These are phyloP conservation scores for Globisporangium irregulare DNA, from an alignment of 352 stramenopile species.

Conservation along the genomic window DNA sequence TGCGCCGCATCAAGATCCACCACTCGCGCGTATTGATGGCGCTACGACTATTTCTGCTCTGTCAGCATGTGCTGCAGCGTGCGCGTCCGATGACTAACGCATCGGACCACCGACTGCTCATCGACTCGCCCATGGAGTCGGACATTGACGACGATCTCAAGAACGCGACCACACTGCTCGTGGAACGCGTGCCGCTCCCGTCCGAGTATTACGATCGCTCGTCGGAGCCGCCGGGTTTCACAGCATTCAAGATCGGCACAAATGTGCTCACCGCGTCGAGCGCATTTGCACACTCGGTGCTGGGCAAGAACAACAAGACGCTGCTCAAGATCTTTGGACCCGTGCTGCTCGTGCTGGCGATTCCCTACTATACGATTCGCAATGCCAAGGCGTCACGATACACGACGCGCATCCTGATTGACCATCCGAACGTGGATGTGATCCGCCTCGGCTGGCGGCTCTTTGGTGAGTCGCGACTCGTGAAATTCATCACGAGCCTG, in stretches of 20 bases:
- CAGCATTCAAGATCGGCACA: conserved; percentile 78
- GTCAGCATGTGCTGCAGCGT: conserved; percentile 79
- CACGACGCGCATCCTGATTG: conserved; percentile 76
- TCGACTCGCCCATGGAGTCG: conserved; percentile 79
- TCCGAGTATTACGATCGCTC: conserved; percentile 84
- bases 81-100: conserved; percentile 63
- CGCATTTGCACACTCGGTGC: conserved; percentile 69
- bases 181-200: conserved; percentile 78
- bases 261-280: conserved; percentile 77
- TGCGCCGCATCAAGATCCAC: conserved; percentile 83
- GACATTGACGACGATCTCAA: conserved; percentile 89
- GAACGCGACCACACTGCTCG: conserved; percentile 73
- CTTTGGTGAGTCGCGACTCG: conserved; percentile 78
- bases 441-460: conserved; percentile 84
- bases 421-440: conserved; percentile 78
- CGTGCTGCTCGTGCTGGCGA: conserved; percentile 55
- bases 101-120: conserved; percentile 75
- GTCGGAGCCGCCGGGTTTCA: conserved; percentile 76
- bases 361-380: conserved; percentile 85
- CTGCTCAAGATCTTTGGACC: conserved; percentile 58
- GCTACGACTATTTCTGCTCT: conserved; percentile 76
- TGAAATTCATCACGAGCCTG: conserved; percentile 59
- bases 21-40: conserved; percentile 84
- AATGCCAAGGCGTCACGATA: conserved; percentile 65
- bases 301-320: conserved; percentile 63